phyloP scores from a whole-genome alignment of 805 yeast species.

The Sugiyamaella boreocaroliniensis region DNA sequence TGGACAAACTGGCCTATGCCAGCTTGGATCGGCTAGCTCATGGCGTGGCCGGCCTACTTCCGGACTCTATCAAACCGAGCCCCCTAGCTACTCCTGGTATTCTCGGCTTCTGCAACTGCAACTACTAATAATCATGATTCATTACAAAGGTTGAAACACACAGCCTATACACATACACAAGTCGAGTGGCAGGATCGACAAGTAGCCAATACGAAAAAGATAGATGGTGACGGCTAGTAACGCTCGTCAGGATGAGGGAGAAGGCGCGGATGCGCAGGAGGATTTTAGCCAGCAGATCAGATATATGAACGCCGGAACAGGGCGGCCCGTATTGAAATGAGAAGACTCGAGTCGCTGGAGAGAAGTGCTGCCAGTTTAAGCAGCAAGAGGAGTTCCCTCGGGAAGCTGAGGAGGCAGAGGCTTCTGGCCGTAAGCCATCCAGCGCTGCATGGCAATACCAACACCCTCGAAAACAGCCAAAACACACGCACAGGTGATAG shows the following conservation, averaged over 20 bases:
- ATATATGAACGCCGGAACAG: no score
- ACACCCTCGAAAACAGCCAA: slow-evolving; percentile 97
- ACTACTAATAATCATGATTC: neutral
- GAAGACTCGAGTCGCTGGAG: no score
- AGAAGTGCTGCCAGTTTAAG: slow-evolving; percentile 7
- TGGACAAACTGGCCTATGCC: no score
- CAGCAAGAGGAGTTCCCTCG: slow-evolving; percentile 23
- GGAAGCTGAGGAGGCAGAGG: slow-evolving; percentile 39
- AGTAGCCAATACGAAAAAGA: neutral
- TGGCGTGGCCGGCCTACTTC: no score
- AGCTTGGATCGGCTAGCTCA: no score
- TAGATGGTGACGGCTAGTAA: neutral
- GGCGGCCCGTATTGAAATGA: no score
- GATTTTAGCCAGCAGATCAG: no score
- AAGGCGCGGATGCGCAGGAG: no score
- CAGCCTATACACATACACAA: neutral
- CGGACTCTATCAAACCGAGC: no score
- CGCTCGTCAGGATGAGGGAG: neutral
- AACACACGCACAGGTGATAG: slow-evolving; percentile 95
- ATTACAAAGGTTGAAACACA: neutral
- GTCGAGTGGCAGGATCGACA: neutral
- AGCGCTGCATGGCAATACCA: slow-evolving; percentile 90
- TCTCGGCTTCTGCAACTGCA: neutral
- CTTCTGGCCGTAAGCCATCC: slow-evolving; percentile 75
- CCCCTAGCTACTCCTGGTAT: neutral